phyloP scores from a whole-genome alignment of 208 protist species.

The Leishmania gerbilli region DNA sequence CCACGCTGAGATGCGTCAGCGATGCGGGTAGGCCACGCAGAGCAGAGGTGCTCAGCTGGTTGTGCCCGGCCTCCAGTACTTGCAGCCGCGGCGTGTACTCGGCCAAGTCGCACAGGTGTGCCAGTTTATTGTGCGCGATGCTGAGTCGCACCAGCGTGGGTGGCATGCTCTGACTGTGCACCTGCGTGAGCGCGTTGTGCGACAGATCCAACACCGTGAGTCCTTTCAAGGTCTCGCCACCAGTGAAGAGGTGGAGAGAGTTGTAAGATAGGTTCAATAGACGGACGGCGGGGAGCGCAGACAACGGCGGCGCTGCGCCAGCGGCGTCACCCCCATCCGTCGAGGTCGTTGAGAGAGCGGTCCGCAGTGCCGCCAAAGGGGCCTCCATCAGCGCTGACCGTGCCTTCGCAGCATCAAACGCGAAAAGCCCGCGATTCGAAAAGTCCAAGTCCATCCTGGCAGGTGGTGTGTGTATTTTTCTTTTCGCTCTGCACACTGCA shows the following conservation, averaged over 20 bases:
- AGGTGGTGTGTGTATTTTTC: background rate
- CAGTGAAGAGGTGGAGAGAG: constrained; percentile 64
- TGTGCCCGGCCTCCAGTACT: constrained; percentile 65
- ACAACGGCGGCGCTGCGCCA: background rate
- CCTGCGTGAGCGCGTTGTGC: constrained; percentile 60
- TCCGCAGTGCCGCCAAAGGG: background rate
- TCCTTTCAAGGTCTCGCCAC: constrained; percentile 44
- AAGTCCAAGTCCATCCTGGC: constrained; percentile 73
- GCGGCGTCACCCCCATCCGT: background rate
- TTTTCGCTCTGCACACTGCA: background rate
- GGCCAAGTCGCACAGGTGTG: constrained; percentile 39
- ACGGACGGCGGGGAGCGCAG: constrained; percentile 33
- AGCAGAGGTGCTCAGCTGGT: constrained; percentile 51
- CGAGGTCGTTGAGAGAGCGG: background rate
- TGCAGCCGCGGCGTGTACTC: constrained; percentile 45
- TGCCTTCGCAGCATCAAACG: constrained; percentile 63
- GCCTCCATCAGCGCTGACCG: constrained; percentile 4
- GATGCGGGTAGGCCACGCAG: constrained; percentile 36
- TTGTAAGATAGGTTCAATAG: constrained; percentile 77
- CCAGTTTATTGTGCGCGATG: constrained; percentile 61
- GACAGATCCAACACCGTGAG: constrained; percentile 66
- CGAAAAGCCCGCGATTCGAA: constrained; percentile 63
- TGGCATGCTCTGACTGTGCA: constrained; percentile 47
- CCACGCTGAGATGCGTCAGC: constrained; percentile 44
- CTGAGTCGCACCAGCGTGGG: constrained; percentile 46